Base-by-base conservation (phyloP, 1,139 yeast genomes). In the Yamadazyma dushanensis region DNA sequence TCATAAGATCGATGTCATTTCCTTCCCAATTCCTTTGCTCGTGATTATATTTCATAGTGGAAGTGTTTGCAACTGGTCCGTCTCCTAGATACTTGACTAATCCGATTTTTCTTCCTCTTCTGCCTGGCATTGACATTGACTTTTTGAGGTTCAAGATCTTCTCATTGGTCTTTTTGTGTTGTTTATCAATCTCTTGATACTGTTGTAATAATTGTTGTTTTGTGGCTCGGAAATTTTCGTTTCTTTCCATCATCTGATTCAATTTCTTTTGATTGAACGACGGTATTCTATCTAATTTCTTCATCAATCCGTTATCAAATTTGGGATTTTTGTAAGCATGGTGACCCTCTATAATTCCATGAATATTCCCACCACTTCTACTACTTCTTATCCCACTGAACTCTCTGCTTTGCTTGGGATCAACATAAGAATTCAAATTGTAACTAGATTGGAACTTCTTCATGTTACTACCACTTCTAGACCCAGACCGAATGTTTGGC, bases 11-110 rank as follows among this genome's bases (percentile, higher is more conserved):
- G 15, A 65, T 64, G 31, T 81, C 84, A 48, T 82, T 82, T 3
- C 89, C 89, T 51, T 81, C 88, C 89, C 89, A 82, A 27, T 61
- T 58, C 39, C 67, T 69, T 23, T 70, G 65, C 11, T 53, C 53
- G 4, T 80, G 70, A 46, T 82, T 79, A 46, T 69, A 80, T 34
- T 62, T 69, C 89, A 81, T 82, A 15, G 45, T 50, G 8, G 44
- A 31, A 23, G 45, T 46, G 9, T 20, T 19, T 10, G 46, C 41
- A 2, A 49, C 37, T 1, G 62, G 57, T 1, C 54, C 44, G 9
- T 59, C 53, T 17, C 63, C 65, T 26, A 65, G 46, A 37, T 61
- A 61, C 34, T 59, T 51, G 8, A 66, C 63, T 16, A 63, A 46
- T 0, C 73, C 73, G 20, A 67, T 54, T 37, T 56, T 50, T 32